These are phyloP conservation scores for Uncinocarpus reesii DNA, from an alignment of 2,329 filamentous ascomycete species.

Conservation along the genomic window DNA sequence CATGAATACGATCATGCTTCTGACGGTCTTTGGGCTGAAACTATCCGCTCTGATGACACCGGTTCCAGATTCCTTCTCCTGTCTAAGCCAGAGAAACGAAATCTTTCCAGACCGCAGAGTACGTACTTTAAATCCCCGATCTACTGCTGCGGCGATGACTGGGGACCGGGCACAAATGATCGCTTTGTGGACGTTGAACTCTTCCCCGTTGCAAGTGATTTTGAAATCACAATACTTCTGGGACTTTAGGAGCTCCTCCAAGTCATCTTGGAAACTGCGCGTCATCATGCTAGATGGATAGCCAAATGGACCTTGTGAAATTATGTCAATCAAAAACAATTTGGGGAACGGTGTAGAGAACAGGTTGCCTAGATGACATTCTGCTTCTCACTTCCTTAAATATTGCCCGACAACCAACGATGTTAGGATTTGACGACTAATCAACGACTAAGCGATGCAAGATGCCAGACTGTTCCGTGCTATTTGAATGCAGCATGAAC, in stretches of 20 bases:
- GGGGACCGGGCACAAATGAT: constrained; percentile 20
- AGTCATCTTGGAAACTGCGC: background rate
- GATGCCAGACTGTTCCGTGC: too few relatives aligned
- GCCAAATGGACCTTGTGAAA: background rate
- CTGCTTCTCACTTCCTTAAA: too few relatives aligned
- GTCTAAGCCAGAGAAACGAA: background rate
- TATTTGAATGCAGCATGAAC: too few relatives aligned
- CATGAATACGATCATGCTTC: constrained; percentile 11
- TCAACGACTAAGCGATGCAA: too few relatives aligned
- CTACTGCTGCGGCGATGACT: constrained; percentile 14
- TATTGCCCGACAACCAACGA: too few relatives aligned
- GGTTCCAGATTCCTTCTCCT: constrained; percentile 11
- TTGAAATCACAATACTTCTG: constrained; percentile 12
- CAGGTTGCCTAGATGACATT: too few relatives aligned
- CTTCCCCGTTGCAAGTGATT: constrained; percentile 17
- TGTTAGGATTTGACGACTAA: too few relatives aligned
- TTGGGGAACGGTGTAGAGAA: too few relatives aligned
- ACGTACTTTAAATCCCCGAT: constrained; percentile 23
- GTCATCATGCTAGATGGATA: background rate
- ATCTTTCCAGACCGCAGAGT: too few relatives aligned
- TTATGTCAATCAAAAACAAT: background rate
- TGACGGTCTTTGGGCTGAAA: constrained; percentile 13
- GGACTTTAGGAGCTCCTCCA: background rate
- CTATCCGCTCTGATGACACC: constrained; percentile 9
- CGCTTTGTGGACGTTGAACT: constrained; percentile 22